Evolutionary conservation across 257 asterid species (phyloP), one percentile per base, ranked within the genome.

Genomic region (Forsythia suspensa): DNA sequence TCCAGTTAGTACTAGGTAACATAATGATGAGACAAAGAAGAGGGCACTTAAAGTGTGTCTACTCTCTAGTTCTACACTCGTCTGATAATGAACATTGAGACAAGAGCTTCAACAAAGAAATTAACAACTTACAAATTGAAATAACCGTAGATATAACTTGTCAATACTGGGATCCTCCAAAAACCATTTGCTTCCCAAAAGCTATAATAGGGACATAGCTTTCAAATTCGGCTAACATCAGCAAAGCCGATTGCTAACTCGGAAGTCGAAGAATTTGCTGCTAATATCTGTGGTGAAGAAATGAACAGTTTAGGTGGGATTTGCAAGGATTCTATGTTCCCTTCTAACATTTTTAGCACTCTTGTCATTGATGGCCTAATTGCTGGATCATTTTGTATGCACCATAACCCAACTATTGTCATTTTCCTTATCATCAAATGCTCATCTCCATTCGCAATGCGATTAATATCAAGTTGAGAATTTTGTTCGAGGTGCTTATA

Each of bases 341-440:
- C 86, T 73, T 83, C 81, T 21, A 86, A 74, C 87, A 86, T 83
- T 70, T 84, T 78, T 13, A 84, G 40, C 5, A 78, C 87, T 40
- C 74, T 76, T 5, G 38, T 63, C 73, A 86, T 86, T 1, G 87
- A 6, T 51, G 87, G 89, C 8, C 87, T 76, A 0, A 70, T 43
- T 1, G 71, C 51, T 4, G 84, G 87, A 79, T 76, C 44, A 10
- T 74, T 76, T 24, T 83, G 86, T 1, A 82, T 79, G 61, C 86
- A 85, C 86, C 85, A 85, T 4, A 85, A 55, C 4, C 86, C 82
- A 7, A 82, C 80, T 3, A 85, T 3, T 21, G 61, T 83, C 85
- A 86, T 78, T 41, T 61, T 83, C 73, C 52, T 80, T 5, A 72
- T 84, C 41, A 78, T 42, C 3, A 44, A 42, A 15, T 83, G 15